Conservation (phyloP, 805 yeast species). For the Candida ovalis region DNA sequence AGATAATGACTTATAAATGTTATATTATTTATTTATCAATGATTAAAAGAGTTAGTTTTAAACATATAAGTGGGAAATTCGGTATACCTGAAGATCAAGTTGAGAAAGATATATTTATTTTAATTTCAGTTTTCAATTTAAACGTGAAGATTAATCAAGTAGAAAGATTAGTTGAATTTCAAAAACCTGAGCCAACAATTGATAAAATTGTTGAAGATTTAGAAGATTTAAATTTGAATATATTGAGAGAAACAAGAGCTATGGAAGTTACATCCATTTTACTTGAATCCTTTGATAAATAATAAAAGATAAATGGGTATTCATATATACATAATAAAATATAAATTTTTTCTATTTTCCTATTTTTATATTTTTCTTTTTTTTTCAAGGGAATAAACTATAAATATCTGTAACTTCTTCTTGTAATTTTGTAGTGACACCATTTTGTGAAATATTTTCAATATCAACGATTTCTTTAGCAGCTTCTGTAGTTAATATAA, state of each 20-base stretch:
- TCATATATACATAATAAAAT: not conserved
- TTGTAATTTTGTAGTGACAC: conserved; percentile 45
- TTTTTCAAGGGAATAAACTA: conserved; percentile 10
- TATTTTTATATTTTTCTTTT: not conserved
- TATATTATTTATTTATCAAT: conserved; percentile 33
- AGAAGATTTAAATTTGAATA: conserved; percentile 8
- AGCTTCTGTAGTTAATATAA: conserved; percentile 73
- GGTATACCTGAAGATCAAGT: conserved; percentile 13
- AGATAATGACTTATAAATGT: conserved; percentile 28
- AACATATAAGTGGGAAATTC: conserved; percentile 21
- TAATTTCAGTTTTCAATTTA: conserved; percentile 23
- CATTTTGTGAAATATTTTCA: conserved; percentile 61
- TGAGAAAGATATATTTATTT: conserved; percentile 15
- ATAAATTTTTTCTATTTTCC: too few relatives aligned
- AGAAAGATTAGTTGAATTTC: conserved; percentile 10
- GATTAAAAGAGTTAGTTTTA: conserved; percentile 19
- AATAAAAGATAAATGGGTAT: not conserved
- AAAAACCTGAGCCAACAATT: not conserved
- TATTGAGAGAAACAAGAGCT: conserved; percentile 15
- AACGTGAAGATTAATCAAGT: conserved; percentile 23
- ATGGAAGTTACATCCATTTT: conserved; percentile 16
- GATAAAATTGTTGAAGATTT: conserved; percentile 4
- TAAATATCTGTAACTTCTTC: conserved; percentile 37
- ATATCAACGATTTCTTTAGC: conserved; percentile 83
- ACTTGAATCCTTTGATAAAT: conserved; percentile 9